Evolutionary conservation across 371 early-diverging fungal species (phyloP), one percentile per base, ranked within the genome.

Genomic region (Dentiscutata heterogama): DNA sequence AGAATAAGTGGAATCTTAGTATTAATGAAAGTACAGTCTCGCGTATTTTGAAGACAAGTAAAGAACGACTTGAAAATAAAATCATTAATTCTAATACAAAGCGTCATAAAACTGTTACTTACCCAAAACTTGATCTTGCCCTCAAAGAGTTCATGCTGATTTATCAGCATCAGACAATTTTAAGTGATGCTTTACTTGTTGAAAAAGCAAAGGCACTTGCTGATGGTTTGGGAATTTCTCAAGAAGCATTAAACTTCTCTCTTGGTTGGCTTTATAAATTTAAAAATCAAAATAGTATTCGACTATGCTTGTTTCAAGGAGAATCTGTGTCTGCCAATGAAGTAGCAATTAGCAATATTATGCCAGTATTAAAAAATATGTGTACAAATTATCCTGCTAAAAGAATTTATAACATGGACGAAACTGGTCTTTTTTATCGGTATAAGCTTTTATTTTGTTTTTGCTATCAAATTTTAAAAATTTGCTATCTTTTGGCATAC

Each of bases 171-270:
- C 20, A 71, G 71, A 25, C 56, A 25, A 51, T 68, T 27, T 68
- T 80, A 61, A 80, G 81, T 68, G 72, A 80, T 54, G 79, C 79
- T 79, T 35, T 79, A 25, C 27, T 79, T 31, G 22, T 67, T 67
- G 51, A 79, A 39, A 67, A 71, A 29, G 70, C 60, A 7, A 64
- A 80, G 35, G 6, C 14, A 80, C n/a, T 80, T 29, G 70, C 70
- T 10, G 53, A 18, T 27, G 72, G 31, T 14, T 56, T 80, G 22
- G 81, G 13, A 68, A 56, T 80, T 71, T 35, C 81, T 80, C 35
- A 80, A 71, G 70, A 29, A 25, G 29, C 42, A 42, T 42, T 71
- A 31, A 8, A 71, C 16, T 76, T 76, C 29, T 76, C 76, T 61
- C 2, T 1, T 5, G 31, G 60, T 25, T 76, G 60, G 61, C 76